Evolutionary conservation across 1,284 basidiomycete genomes (phyloP).

Genomic region (Marasmius fiardii): DNA sequence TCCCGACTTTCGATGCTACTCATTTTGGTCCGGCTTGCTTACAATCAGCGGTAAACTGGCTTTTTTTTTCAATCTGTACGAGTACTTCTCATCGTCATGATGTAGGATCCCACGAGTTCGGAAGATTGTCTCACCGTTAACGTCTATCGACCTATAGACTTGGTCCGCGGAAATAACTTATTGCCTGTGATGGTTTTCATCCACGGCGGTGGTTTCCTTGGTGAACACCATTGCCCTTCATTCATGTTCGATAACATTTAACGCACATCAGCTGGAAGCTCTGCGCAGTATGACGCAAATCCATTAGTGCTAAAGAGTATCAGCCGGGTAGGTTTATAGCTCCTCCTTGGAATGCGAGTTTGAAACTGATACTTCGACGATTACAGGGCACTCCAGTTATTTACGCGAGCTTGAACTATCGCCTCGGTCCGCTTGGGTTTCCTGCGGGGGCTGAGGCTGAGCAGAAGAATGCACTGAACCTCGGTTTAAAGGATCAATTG

Average conservation of each 20-base stretch:
- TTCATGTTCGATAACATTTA: no score
- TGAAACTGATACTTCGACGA: no score
- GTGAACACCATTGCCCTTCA: not conserved
- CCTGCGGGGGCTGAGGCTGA: constrained; percentile 21
- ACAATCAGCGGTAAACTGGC: not conserved
- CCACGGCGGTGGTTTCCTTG: not conserved
- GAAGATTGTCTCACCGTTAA: not conserved
- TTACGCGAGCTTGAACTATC: constrained; percentile 16
- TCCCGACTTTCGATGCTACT: not conserved
- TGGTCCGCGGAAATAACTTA: not conserved
- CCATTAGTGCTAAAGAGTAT: constrained; percentile 4
- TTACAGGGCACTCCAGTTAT: constrained; percentile 16
- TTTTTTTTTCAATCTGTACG: not conserved
- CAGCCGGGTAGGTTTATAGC: constrained; percentile 7
- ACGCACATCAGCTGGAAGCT: not conserved
- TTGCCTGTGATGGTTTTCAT: not conserved
- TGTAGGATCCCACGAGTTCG: not conserved
- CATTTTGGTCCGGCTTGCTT: not conserved
- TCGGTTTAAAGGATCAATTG: constrained; percentile 30
- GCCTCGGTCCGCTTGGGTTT: constrained; percentile 17
- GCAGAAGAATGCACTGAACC: constrained; percentile 21
- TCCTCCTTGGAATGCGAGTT: no score
- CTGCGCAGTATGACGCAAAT: not conserved
- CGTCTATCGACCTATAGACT: not conserved
- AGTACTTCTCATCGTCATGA: not conserved